Evolutionary conservation across 257 asterid genomes (phyloP).

Genomic region (Scutellaria barbata): DNA sequence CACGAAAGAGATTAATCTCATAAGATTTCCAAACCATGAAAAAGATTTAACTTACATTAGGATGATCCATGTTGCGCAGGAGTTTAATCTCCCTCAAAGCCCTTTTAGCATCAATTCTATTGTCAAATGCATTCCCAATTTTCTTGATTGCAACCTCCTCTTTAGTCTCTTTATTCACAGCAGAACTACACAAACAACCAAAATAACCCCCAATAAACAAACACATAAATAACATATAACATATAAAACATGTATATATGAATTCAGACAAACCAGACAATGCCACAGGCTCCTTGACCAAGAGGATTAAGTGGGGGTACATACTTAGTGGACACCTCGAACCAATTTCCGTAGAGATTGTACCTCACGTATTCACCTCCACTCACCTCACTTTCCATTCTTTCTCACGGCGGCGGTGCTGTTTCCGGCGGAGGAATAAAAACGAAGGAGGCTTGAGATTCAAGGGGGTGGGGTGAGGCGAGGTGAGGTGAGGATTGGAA

Average conservation of each 20-base stretch:
- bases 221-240: background rate
- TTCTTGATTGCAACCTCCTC: constrained; percentile 35
- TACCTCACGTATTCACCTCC: constrained; percentile 14
- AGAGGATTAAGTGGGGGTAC: constrained; percentile 33
- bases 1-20: background rate
- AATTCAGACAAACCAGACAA: constrained; percentile 22
- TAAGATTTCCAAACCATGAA: background rate
- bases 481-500: too few species aligned
- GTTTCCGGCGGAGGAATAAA: too few species aligned
- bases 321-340: constrained; percentile 21
- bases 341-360: constrained; percentile 20
- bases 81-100: constrained; percentile 32
- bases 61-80: constrained; percentile 37
- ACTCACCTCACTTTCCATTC: background rate
- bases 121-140: constrained; percentile 27
- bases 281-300: constrained; percentile 35
- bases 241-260: too few species aligned
- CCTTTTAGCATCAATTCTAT: constrained; percentile 33
- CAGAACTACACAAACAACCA: constrained; percentile 24
- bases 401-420: background rate
- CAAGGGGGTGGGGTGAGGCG: too few species aligned
- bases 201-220: background rate
- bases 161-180: constrained; percentile 28
- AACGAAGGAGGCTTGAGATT: too few species aligned
- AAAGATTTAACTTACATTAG: background rate